These are phyloP conservation scores for Pseudoturritis turrita DNA, from an alignment of 345 rosid genomes.

Conservation along the genomic window DNA sequence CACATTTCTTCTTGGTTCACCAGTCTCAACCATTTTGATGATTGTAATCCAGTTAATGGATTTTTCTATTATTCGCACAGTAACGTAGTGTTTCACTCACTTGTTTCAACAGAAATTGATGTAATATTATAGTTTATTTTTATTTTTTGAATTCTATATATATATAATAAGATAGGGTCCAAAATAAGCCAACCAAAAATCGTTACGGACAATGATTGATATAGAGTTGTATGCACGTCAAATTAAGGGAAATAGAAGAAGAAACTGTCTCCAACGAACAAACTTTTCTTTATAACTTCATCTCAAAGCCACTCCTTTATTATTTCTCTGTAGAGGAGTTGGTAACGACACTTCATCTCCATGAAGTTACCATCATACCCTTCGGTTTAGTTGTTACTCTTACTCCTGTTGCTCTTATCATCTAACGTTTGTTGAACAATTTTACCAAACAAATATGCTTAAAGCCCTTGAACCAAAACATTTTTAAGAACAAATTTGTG, in stretches of 20 bases:
- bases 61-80: background rate
- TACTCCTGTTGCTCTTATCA: too few species aligned
- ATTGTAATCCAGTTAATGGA: background rate
- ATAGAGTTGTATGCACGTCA: conserved; percentile 28
- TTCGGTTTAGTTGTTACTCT: conserved; percentile 13
- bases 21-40: background rate
- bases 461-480: background rate
- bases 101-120: background rate
- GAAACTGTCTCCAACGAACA: conserved; percentile 28
- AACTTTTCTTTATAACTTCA: conserved; percentile 27
- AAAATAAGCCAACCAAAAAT: conserved; percentile 18
- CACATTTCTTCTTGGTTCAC: background rate
- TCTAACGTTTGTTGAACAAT: too few species aligned
- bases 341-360: conserved; percentile 14
- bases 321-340: conserved; percentile 8
- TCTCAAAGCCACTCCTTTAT: conserved; percentile 25
- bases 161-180: conserved; percentile 2
- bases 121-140: background rate
- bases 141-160: background rate
- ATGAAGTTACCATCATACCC: background rate
- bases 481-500: background rate
- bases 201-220: conserved; percentile 24
- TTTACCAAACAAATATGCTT: background rate
- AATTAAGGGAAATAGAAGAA: background rate
- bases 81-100: background rate